These are phyloP conservation scores for Tylopilus sp. DNA, from an alignment of 768 basidiomycete genomes.

Conservation along the genomic window DNA sequence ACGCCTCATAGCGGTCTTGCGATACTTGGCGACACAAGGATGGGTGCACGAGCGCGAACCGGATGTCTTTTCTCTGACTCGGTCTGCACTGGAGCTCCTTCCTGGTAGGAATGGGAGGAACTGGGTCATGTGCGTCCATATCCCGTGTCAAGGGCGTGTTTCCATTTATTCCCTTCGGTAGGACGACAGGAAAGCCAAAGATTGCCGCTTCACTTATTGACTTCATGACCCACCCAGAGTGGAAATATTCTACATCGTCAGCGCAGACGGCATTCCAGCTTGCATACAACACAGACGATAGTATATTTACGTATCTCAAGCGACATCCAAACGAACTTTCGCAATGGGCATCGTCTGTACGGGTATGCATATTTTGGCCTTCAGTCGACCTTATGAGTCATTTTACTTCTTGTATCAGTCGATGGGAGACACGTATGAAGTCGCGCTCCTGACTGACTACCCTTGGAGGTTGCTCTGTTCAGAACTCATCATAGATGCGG, in stretches of 20 bases:
- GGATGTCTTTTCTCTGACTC: neutral
- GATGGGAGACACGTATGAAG: conserved; percentile 3
- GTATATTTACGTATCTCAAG: neutral
- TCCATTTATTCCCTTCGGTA: neutral
- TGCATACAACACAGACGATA: neutral
- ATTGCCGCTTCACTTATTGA: neutral
- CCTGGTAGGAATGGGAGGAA: conserved; percentile 1
- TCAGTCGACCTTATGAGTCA: neutral
- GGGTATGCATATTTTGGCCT: neutral
- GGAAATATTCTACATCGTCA: conserved; percentile 4
- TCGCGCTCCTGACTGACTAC: conserved; percentile 3
- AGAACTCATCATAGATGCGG: neutral
- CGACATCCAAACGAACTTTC: neutral
- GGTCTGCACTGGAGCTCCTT: neutral
- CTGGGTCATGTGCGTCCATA: neutral
- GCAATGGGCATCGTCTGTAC: conserved; percentile 5
- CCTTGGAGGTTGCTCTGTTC: conserved; percentile 1
- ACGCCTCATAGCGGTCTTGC: neutral
- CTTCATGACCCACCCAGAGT: conserved; percentile 3
- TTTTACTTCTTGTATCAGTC: neutral
- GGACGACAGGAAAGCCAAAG: conserved; percentile 3
- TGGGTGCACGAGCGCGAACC: conserved; percentile 2
- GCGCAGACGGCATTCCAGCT: conserved; percentile 2
- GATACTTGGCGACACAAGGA: neutral
- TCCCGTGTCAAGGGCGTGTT: neutral